Conservation (phyloP, 2,329 filamentous ascomycete species). For the Didymella segeticola region DNA sequence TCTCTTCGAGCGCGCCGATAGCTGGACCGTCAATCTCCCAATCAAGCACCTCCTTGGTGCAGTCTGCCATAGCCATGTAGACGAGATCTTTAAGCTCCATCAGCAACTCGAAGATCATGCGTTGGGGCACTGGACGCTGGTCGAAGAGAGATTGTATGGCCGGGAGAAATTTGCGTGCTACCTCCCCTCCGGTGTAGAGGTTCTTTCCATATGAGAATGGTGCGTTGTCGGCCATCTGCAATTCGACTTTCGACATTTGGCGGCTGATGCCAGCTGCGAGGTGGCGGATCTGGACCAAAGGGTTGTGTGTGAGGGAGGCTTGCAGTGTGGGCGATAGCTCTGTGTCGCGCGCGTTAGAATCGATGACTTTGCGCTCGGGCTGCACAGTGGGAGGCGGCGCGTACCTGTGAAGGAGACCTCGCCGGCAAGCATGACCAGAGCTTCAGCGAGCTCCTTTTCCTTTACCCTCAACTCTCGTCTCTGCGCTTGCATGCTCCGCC, state of each 20-base stretch:
- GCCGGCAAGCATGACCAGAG: conserved; percentile 41
- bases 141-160: conserved; percentile 42
- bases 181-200: conserved; percentile 42
- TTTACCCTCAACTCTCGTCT: conserved; percentile 40
- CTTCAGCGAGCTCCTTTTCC: conserved; percentile 45
- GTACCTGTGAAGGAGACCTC: conserved; percentile 44
- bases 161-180: conserved; percentile 42
- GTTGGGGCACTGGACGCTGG: conserved; percentile 38
- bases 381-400: background rate
- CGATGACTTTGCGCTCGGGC: background rate
- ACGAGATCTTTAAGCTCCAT: conserved; percentile 45
- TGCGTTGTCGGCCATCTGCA: conserved; percentile 46
- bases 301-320: conserved; percentile 41
- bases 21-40: conserved; percentile 36
- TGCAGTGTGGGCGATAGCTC: conserved; percentile 40
- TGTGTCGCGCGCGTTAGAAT: conserved; percentile 11
- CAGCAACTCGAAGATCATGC: conserved; percentile 45
- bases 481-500: conserved; percentile 46
- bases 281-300: conserved; percentile 44
- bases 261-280: conserved; percentile 43
- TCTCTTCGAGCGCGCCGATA: conserved; percentile 37
- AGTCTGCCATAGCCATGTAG: conserved; percentile 36
- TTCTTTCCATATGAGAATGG: conserved; percentile 43
- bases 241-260: conserved; percentile 44
- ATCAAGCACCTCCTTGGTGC: conserved; percentile 36